phyloP scores from a whole-genome alignment of 148 eudicot genomes.

The Amaranthus hypochondriacus region DNA sequence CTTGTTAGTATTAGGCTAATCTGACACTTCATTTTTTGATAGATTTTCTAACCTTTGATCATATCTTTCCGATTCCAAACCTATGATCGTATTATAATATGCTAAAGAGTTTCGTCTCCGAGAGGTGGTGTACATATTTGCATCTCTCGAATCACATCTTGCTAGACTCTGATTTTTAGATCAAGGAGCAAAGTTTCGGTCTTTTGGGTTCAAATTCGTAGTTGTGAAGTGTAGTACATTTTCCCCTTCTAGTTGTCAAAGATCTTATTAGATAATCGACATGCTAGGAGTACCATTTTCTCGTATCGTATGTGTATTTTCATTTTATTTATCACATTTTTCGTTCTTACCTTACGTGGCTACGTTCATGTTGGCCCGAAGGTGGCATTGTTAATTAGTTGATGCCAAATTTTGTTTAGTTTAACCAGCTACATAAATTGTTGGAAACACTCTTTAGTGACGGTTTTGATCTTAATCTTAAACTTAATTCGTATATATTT shows the following conservation, averaged over 20 bases:
- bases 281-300: not conserved
- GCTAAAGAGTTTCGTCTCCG: not conserved
- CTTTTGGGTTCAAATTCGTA: not conserved
- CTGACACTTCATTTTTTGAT: constrained; percentile 10
- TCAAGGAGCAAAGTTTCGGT: constrained; percentile 9
- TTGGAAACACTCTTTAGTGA: no score
- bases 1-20: not conserved
- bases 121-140: constrained; percentile 21
- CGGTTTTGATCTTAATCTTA: no score
- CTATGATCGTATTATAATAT: constrained; percentile 22
- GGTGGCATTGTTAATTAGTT: not conserved
- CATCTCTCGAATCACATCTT: constrained; percentile 11
- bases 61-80: not conserved
- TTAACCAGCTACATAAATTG: not conserved
- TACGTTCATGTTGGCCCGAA: constrained; percentile 9
- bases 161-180: constrained; percentile 5
- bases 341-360: not conserved
- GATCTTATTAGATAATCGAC: not conserved
- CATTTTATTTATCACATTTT: not conserved
- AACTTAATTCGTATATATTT: no score
- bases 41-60: constrained; percentile 11
- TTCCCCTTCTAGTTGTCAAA: not conserved
- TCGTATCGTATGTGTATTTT: not conserved
- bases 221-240: not conserved
- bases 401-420: not conserved